Evolutionary conservation across 2,329 filamentous ascomycete genomes (phyloP).

Genomic region (Penicillium sumatraense): DNA sequence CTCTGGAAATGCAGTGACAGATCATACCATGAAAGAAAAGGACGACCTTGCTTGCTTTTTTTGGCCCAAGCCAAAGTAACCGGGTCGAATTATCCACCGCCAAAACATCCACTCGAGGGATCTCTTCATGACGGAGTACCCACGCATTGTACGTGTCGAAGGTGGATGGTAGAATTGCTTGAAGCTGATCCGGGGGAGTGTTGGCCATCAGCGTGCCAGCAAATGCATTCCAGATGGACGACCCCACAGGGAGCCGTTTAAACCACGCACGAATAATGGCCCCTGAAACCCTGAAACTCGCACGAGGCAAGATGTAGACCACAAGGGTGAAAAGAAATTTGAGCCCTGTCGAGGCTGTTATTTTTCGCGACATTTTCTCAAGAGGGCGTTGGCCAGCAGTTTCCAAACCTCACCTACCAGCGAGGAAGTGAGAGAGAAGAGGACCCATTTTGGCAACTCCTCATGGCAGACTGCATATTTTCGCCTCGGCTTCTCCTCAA

Average conservation of each 20-base stretch:
- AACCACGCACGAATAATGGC: constrained; percentile 19
- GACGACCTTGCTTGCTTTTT: constrained; percentile 16
- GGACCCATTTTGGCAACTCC: too few species aligned
- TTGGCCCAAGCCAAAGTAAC: constrained; percentile 23
- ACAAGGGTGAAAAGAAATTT: not conserved
- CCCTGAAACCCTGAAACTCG: constrained; percentile 1
- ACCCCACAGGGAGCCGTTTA: constrained; percentile 3
- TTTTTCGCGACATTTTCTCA: not conserved
- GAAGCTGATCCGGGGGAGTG: constrained; percentile 16
- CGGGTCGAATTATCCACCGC: constrained; percentile 14
- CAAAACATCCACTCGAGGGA: constrained; percentile 3
- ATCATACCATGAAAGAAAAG: constrained; percentile 28
- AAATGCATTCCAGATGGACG: constrained; percentile 16
- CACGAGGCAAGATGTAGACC: not conserved
- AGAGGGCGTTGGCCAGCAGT: not conserved
- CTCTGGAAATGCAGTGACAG: not conserved
- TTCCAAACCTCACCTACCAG: too few species aligned
- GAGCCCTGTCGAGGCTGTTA: not conserved
- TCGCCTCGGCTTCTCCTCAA: too few species aligned
- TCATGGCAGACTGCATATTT: too few species aligned
- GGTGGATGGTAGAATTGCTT: constrained; percentile 24
- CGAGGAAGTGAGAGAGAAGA: too few species aligned
- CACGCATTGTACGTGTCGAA: constrained; percentile 23
- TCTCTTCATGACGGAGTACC: not conserved
- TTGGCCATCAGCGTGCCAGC: constrained; percentile 20